Evolutionary conservation across 2,329 filamentous ascomycete species (phyloP).

Genomic region (Phyllosticta capitalensis): DNA sequence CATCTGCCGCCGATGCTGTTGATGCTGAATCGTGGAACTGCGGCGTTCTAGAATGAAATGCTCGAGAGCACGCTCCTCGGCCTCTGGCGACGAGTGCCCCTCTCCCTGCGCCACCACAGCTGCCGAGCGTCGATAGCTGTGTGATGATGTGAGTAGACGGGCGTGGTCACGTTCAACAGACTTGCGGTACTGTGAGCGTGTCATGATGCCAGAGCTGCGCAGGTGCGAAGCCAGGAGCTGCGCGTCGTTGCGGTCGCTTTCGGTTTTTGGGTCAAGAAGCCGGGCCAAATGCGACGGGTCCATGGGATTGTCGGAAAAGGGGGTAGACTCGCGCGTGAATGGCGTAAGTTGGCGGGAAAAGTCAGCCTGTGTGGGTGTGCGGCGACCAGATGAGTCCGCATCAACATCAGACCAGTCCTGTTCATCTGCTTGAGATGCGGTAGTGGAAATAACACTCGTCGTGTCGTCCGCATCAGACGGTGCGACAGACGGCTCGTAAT

Average conservation of each 20-base stretch:
- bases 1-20: not conserved
- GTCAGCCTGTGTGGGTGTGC: conserved; percentile 64
- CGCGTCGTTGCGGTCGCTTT: conserved; percentile 73
- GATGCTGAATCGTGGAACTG: conserved; percentile 26
- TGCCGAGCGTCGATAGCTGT: conserved; percentile 18
- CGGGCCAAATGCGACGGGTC: conserved; percentile 62
- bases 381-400: conserved; percentile 42
- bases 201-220: conserved; percentile 61
- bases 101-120: conserved; percentile 26
- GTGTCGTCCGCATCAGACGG: conserved; percentile 54
- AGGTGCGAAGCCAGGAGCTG: conserved; percentile 73
- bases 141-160: conserved; percentile 49
- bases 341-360: conserved; percentile 25
- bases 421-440: conserved; percentile 29
- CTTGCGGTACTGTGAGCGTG: conserved; percentile 65
- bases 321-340: conserved; percentile 44
- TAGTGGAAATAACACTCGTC: conserved; percentile 70
- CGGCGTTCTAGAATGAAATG: conserved; percentile 48
- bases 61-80: conserved; percentile 51
- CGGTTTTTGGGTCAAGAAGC: conserved; percentile 69
- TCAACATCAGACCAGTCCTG: conserved; percentile 33
- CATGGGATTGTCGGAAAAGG: conserved; percentile 52
- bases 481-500: conserved; percentile 53
- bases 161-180: conserved; percentile 60
- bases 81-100: conserved; percentile 33